Evolutionary conservation across 2,329 filamentous ascomycete species (phyloP).

Genomic region (Stachybotrys elegans): DNA sequence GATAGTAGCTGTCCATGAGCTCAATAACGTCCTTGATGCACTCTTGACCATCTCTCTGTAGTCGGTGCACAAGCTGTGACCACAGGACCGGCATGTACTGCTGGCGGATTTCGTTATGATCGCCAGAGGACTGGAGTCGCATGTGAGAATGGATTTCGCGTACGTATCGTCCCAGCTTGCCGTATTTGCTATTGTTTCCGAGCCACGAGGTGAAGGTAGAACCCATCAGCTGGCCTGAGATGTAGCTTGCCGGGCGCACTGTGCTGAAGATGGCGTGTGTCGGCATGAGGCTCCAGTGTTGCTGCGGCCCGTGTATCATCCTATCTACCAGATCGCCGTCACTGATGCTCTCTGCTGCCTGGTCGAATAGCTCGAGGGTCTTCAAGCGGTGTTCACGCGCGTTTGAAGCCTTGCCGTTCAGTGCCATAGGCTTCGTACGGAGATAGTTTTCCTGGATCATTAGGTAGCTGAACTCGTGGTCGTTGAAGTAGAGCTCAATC

Average conservation of each 20-base stretch:
- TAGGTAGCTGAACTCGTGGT: conserved; percentile 93
- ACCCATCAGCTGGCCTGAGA: conserved; percentile 70
- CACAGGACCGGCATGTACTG: conserved; percentile 89
- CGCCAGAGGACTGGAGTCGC: conserved; percentile 83
- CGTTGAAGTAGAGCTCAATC: conserved; percentile 98
- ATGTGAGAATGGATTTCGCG: conserved; percentile 98
- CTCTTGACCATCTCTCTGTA: conserved; percentile 77
- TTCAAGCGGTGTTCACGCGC: conserved; percentile 72
- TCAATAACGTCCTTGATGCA: conserved; percentile 79
- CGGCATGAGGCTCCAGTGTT: conserved; percentile 98
- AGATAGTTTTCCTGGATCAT: conserved; percentile 99
- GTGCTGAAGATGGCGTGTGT: conserved; percentile 94
- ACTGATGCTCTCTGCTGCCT: conserved; percentile 92
- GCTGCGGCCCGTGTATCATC: conserved; percentile 97
- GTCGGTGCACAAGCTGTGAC: conserved; percentile 68
- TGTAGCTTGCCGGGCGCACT: conserved; percentile 82
- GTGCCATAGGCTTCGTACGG: conserved; percentile 66
- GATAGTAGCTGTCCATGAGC: conserved; percentile 94
- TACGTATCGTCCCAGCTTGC: conserved; percentile 71
- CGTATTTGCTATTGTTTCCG: conserved; percentile 86
- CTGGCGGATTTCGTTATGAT: conserved; percentile 89
- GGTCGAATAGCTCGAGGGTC: conserved; percentile 77
- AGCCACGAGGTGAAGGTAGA: conserved; percentile 87
- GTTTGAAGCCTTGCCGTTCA: conserved; percentile 50
- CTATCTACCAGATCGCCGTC: conserved; percentile 93